These are phyloP conservation scores for Cymbidium sinense DNA, from an alignment of 106 monocot species.

Conservation along the genomic window DNA sequence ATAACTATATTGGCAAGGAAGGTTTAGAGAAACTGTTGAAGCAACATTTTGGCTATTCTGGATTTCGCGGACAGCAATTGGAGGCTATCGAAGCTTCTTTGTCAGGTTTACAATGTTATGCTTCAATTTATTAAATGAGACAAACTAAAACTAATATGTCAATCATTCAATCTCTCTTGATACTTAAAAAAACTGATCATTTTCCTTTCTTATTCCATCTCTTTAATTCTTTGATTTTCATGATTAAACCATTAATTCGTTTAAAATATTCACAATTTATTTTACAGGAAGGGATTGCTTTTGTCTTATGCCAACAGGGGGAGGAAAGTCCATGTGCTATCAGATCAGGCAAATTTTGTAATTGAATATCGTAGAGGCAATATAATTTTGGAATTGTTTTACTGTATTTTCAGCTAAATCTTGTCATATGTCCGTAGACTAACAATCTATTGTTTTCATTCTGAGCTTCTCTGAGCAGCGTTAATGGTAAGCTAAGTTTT, in stretches of 20 bases:
- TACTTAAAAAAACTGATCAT: neutral
- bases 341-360: constrained; percentile 77
- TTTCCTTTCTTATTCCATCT: neutral
- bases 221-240: neutral
- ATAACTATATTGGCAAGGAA: constrained; percentile 18
- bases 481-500: constrained; percentile 65
- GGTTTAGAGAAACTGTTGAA: constrained; percentile 45
- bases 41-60: constrained; percentile 61
- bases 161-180: neutral
- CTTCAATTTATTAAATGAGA: neutral
- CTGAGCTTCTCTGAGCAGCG: constrained; percentile 37
- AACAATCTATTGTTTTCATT: constrained; percentile 20
- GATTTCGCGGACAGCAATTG: constrained; percentile 74
- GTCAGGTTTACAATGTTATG: constrained; percentile 34
- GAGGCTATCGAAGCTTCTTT: constrained; percentile 84
- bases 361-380: constrained; percentile 26
- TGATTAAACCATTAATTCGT: neutral
- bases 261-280: neutral
- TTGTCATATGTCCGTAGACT: constrained; percentile 5
- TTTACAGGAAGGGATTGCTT: constrained; percentile 89
- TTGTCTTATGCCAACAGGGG: constrained; percentile 98
- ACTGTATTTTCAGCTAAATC: neutral
- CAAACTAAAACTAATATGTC: neutral
- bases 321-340: constrained; percentile 97
- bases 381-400: neutral